phyloP scores from a whole-genome alignment of 139 green algal species.

The Volvox africanus region DNA sequence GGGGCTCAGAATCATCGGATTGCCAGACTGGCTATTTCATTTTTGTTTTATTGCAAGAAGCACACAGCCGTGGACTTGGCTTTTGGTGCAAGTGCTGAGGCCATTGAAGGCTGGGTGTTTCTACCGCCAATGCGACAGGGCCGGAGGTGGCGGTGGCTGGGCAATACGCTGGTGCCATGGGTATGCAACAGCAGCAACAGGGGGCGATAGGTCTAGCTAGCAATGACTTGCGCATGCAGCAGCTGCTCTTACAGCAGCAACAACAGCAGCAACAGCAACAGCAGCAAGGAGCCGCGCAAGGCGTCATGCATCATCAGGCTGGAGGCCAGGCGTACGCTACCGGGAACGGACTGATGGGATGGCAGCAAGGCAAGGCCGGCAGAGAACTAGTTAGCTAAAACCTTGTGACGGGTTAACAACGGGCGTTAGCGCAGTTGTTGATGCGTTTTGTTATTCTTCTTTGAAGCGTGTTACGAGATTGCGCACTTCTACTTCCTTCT shows the following conservation, averaged over 20 bases:
- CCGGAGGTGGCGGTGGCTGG: background rate
- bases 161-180: background rate
- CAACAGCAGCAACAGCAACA: conserved; percentile 32
- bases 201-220: background rate
- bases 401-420: background rate
- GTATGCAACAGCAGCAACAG: conserved; percentile 12
- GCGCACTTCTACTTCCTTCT: too few species aligned
- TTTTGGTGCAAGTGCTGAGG: too few species aligned
- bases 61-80: too few species aligned
- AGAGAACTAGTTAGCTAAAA: background rate
- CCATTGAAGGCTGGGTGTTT: too few species aligned
- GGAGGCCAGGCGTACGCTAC: background rate
- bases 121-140: background rate
- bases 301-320: conserved; percentile 18
- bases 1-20: too few species aligned
- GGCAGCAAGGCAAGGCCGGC: conserved; percentile 20
- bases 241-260: conserved; percentile 23
- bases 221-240: conserved; percentile 33
- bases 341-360: conserved; percentile 11
- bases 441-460: too few species aligned
- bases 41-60: too few species aligned
- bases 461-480: too few species aligned
- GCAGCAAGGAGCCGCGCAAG: background rate
- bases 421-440: background rate
- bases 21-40: too few species aligned